Evolutionary conservation across 2,329 filamentous ascomycete species (phyloP).

Genomic region (Sclerotinia sclerotiorum): DNA sequence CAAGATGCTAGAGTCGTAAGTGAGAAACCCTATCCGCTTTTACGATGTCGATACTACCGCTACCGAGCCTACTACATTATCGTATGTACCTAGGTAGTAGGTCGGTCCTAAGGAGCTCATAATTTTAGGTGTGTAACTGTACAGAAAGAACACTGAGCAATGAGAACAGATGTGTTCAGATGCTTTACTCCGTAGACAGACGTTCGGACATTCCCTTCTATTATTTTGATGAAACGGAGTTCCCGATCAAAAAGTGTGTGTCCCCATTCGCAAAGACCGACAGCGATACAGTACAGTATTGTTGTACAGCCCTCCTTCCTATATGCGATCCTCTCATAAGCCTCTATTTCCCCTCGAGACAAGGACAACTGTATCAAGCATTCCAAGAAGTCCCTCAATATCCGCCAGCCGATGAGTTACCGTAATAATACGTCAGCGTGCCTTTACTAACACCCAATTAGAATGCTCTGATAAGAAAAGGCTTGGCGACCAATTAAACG

Average conservation of each 20-base stretch:
- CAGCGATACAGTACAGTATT: neutral
- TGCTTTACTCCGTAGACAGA: neutral
- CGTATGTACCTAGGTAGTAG: neutral
- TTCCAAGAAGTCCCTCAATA: neutral
- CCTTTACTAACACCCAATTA: neutral
- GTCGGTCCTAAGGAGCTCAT: neutral
- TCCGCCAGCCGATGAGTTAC: neutral
- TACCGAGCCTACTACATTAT: neutral
- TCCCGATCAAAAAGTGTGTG: neutral
- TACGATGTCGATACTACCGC: constrained; percentile 1
- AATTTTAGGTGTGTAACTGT: neutral
- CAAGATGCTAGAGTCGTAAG: constrained; percentile 1
- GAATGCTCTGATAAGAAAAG: neutral
- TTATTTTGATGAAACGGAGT: constrained; percentile 8
- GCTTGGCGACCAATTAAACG: constrained; percentile 1
- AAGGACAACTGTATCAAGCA: neutral
- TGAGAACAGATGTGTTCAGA: neutral
- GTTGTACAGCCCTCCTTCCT: neutral
- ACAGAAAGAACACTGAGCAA: neutral
- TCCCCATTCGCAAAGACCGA: neutral
- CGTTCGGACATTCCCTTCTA: neutral
- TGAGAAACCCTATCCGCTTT: neutral
- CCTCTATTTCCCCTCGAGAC: neutral
- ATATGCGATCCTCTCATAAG: neutral
- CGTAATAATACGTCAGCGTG: constrained; percentile 4